Base-by-base conservation (phyloP, 768 basidiomycete species). In the Pleurotus salmoneostramineus region DNA sequence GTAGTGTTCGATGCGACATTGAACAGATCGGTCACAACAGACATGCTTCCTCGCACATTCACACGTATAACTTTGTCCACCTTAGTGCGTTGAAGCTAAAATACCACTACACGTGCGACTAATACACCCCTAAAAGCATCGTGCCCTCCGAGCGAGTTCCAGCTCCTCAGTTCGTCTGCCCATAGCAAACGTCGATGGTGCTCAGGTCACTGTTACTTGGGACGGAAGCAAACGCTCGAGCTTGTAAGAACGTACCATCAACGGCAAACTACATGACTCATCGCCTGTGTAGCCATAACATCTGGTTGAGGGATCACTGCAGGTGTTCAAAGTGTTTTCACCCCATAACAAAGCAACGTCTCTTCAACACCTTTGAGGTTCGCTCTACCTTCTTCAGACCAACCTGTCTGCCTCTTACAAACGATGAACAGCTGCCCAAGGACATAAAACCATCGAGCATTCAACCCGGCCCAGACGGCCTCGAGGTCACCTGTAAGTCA, bases 301-400 rank as follows among this genome's bases (percentile, higher is more conserved):
- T 93, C 42, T 97, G 93, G 90, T 74, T 98, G 21, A 78, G 93
- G 45, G 96, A 98, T 66, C 95, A 98, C 63, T 98, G 96, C 68
- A 81, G 94, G 35, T 97, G 94, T 69, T 74, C 88, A 4, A 74
- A 83, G 50, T 96, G 94, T 70, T 95, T 91, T 66, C 95, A 98
- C 70, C 75, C 87, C 0, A 68, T 85, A 59, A 98, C 95, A 14
- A 95, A 93, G 66, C 96, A 98, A 70, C 80, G 95, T n/a, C 71
- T 98, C 7, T 74, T 93, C 52, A 87, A 91, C 65, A 93, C 95
- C 1, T 93, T 89, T 62, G 85, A 91, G 61, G 95, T 89, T 63
- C 32, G 78, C 42, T 7, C 3, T 27, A 50, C 33, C 32, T 21
- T 57, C 6, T 46, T 27, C n/a, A n/a, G n/a, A n/a, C n/a, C n/a